Base-by-base conservation (phyloP, 2,329 filamentous ascomycete genomes). In the Fusarium keratoplasticum region DNA sequence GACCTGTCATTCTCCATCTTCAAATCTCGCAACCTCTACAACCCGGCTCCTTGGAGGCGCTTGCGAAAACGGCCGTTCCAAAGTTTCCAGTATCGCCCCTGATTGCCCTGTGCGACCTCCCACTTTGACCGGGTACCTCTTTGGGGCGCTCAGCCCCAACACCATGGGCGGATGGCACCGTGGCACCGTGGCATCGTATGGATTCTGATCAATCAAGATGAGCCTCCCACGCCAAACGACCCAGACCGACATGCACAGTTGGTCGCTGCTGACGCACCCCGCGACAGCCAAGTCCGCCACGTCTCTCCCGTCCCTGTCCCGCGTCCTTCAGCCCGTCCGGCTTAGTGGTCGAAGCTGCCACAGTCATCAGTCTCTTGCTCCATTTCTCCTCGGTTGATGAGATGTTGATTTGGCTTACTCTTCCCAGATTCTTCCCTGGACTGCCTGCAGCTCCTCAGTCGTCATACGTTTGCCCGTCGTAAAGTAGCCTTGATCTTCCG, bases 401-500 rank as follows among this genome's bases (percentile, higher is more conserved):
- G 18, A 47, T 61, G 58, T 36, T 61, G 44, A 54, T 22, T 70
- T 35, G 25, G 78, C 83, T 78, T 84, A 92, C 90, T 92, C 95
- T 84, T 97, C 95, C 95, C 96, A 98, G 76, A 94, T 93, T 76
- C 96, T 90, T 71, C 96, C 96, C 82, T 96, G 92, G 31, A 98
- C 95, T 64, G 94, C 92, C 76, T 92, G 87, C 72, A 98, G 88
- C 83, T 98, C 95, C 66, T 96, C 93, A 80, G 93, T 91, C 2
- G 94, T 96, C 90, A 97, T 95, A 77, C 94, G 90, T 84, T 96
- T 95, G 60, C 95, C 96, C 14, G 93, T 95, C 8, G 96, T 98
- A 82, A 98, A 93, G 80, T 93, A 92, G 64, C 90, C 90, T 91
- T 71, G 52, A 58, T 61, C 55, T 61, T 40, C 58, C 68, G 68